phyloP scores from a whole-genome alignment of 1,284 basidiomycete genomes.

The Ustilago shanxiensis region DNA sequence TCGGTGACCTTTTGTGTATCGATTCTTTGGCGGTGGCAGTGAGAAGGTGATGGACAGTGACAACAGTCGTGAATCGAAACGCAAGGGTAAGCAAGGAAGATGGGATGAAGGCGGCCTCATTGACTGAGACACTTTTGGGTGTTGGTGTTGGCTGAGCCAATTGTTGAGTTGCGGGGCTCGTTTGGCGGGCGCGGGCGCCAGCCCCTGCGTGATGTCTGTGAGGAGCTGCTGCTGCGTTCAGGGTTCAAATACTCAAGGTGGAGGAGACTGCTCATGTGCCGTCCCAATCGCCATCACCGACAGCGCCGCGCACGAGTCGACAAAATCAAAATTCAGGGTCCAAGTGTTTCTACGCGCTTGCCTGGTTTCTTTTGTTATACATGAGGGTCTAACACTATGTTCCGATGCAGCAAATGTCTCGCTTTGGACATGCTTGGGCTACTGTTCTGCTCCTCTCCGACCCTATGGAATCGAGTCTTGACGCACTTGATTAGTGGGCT shows the following conservation, averaged over 20 bases:
- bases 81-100: not conserved
- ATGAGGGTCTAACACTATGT: too few relatives aligned
- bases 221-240: not conserved
- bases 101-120: too few relatives aligned
- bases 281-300: not conserved
- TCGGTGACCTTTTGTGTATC: not conserved
- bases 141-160: conserved; percentile 9
- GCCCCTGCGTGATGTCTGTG: not conserved
- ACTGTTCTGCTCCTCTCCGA: too few relatives aligned
- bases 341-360: not conserved
- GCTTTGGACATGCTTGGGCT: too few relatives aligned
- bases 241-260: conserved; percentile 1
- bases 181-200: not conserved
- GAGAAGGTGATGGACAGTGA: not conserved
- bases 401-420: too few relatives aligned
- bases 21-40: not conserved
- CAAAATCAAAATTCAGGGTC: not conserved
- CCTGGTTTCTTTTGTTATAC: too few relatives aligned
- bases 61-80: not conserved
- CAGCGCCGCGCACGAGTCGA: not conserved
- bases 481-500: not conserved
- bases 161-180: conserved; percentile 7
- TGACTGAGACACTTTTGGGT: not conserved
- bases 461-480: too few relatives aligned
- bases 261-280: conserved; percentile 1